Conservation (phyloP, 140 eudicot species). For the Artemisia princeps region DNA sequence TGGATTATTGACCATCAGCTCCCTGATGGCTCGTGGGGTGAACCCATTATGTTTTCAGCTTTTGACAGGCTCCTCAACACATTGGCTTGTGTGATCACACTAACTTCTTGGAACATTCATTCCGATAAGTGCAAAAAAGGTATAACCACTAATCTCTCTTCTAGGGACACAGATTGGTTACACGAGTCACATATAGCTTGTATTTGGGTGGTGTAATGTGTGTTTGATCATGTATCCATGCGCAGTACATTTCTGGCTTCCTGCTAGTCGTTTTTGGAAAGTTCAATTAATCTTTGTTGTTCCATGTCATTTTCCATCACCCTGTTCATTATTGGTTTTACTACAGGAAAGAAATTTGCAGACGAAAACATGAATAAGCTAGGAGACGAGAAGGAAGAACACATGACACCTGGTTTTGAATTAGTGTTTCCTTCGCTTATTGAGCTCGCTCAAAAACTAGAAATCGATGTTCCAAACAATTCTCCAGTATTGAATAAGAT, state of each 20-base stretch:
- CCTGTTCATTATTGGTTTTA: too few species aligned
- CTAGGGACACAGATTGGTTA: too few species aligned
- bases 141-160: neutral
- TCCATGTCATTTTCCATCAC: too few species aligned
- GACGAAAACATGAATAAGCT: neutral
- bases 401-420: conserved; percentile 13
- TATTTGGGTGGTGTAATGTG: too few species aligned
- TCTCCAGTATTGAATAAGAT: neutral
- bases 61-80: conserved; percentile 9
- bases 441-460: neutral
- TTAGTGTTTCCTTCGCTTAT: neutral
- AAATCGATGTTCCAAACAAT: neutral
- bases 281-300: too few species aligned
- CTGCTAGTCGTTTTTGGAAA: too few species aligned
- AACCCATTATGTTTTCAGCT: neutral
- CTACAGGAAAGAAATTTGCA: conserved; percentile 2
- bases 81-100: conserved; percentile 4
- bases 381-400: neutral
- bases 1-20: neutral
- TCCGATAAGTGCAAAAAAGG: neutral
- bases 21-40: conserved; percentile 3
- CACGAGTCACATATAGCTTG: too few species aligned
- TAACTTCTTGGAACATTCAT: neutral
- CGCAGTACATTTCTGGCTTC: too few species aligned
- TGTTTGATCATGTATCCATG: too few species aligned